Evolutionary conservation across 208 protist species (phyloP), one percentile per base, ranked within the genome.

Genomic region (Spongospora subterranea): DNA sequence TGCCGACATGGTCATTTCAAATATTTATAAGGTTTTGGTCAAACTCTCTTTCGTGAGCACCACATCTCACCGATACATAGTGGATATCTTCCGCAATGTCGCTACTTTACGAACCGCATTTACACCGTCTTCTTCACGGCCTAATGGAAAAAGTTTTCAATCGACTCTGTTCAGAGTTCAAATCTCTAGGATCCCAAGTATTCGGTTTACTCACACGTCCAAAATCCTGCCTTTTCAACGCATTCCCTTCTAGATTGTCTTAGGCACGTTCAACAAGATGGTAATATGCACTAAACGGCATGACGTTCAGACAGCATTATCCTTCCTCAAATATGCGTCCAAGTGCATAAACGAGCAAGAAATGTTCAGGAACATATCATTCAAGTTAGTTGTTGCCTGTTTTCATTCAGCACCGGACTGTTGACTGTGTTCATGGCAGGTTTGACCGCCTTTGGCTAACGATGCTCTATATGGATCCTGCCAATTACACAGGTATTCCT

Each of bases 101-200:
- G 0, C 90, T 92, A 32, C 39, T 93, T 0, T 92, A 93, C 91
- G 92, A 93, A 35, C 46, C 90, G 50, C 24, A 39, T 35, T 38
- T 93, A 71, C 92, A 93, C 60, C 90, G 92, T 0, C 29, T 93
- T 40, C 20, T 93, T 0, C 91, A 93, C 35, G 11, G 20, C n/a
- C 11, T 93, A 40, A 93, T 93, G 92, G 17, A 53, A 1, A 93
- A 93, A 77, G 91, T 93, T 11, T 93, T 93, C 41, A 1, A 89
- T 32, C 92, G 92, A 38, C 45, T 93, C 46, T 60, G 88, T 32
- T 88, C 60, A 24, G n/a, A 92, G 35, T 90, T 93, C 39, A 50
- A 90, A n/a, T 0, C 64, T 1, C 89, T 93, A 0, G 91, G 91
- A 89, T 40, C 90, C 45, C 41, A n/a, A 35, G 71, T 82, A 40